Evolutionary conservation across 441 rosid genomes (phyloP), one percentile per base, ranked within the genome.

Genomic region (Adansonia madagascariensis): DNA sequence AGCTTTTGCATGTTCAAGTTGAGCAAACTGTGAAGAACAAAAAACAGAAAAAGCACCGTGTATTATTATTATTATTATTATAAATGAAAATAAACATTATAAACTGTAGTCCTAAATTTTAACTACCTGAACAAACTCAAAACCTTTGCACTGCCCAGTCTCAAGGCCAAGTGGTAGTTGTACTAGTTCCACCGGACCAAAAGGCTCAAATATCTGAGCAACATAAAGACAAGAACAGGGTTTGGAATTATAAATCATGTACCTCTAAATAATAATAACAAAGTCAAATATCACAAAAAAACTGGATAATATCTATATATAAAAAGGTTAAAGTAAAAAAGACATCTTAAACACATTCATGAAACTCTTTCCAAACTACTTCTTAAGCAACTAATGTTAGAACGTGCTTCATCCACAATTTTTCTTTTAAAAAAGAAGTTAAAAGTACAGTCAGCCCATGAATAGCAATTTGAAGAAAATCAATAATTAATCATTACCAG

Each of bases 111-210:
- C 74, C 24, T 24, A 73, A 53, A 63, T 46, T 59, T 57, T 50
- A 44, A 88, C 94, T 73, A 92, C 98, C 88, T 94, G 98, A 83
- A 94, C 87, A 89, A 94, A 94, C 75, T 95, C 98, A 74, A 88
- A 94, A 75, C 98, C 98, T 80, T 94, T 94, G 90, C 98, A 94
- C 75, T 92, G 98, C 62, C 97, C 94, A 39, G 95, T 91, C 84
- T 92, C 98, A 75, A 83, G 85, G 86, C 92, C 98, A 82, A 89
- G 92, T 39, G 98, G 98, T 74, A 94, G 86, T 82, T 94, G 97
- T 76, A 94, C 93, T 75, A 94, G 91, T 86, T 94, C 97, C 85
- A 94, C 93, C 1, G 91, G 90, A 76, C 98, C 98, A 86, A 91
- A 92, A 24, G 97, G 91, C 86, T 92, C 96, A 74, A 94, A 94